Base-by-base conservation (phyloP, 768 basidiomycete genomes). In the Pleurotus djamor region DNA sequence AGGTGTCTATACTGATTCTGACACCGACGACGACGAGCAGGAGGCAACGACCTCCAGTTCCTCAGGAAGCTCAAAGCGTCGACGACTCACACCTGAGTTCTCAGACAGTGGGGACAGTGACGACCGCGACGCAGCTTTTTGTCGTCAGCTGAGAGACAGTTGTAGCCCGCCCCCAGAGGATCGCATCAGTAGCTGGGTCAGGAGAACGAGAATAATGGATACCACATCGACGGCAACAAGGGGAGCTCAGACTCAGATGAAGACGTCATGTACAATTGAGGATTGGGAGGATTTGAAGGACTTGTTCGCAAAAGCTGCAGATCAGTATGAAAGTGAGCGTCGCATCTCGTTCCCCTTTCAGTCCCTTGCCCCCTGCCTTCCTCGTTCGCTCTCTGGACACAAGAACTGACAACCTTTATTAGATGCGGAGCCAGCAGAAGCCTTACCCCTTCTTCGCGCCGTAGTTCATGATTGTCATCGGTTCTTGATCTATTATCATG, bases 271-370 rank as follows among this genome's bases (percentile, higher is more conserved):
- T 58, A 71, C 74, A 52, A 62, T 74, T 50, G 81, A 83, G 56
- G 87, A 88, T 65, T 89, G 88, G 88, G 79, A 84, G 56, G 82
- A 84, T 68, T 72, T 89, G 47, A 88, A 88, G 68, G 83, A 85
- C 59, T 74, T 88, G 8, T 87, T 86, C 66, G 71, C 74, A 0
- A 77, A 78, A 52, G 85, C 86, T 16, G 75, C 79, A 3, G 82
- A 86, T 61, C 75, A 79, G 59, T 87, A 84, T 63, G 86, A 89
- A 62, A 73, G 86, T 86, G 66, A 62, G 81, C 76, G 13, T 33
- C 49, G 37, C 14, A 37, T 49, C 0, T 5, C 56, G n/a, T 12
- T 50, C 41, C 37, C 38, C n/a, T 35, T 33, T 41, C 52, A 32
- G 32, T 45, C 12, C 32, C 49, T 35, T 61, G 44, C 34, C 61